Base-by-base conservation (phyloP, 495 filamentous ascomycete species). In the Filosporella fistucella region DNA sequence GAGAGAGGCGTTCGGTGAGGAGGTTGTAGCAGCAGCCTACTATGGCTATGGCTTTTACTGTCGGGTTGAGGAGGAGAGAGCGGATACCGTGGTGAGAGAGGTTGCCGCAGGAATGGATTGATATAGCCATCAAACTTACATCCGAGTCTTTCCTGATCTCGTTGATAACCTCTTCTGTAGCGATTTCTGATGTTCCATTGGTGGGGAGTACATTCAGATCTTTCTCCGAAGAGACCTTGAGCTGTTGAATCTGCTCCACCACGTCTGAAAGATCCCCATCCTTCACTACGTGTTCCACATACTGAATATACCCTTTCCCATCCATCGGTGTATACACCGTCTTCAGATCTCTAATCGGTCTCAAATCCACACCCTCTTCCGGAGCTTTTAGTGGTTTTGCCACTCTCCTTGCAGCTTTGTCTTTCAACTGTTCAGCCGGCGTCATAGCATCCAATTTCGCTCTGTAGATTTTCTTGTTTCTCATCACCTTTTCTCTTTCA, bases 1-100 rank as follows among this genome's bases (percentile, higher is more conserved):
- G 88, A 2, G 88, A 86, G 17, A 95, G 76, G 42, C 89, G 81
- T 60, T 96, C 93, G 2, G 91, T 96, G 45, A 96, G 64, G 16
- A 96, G 82, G 50, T 98, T 98, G 72, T 98, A 96, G 70, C 93
- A 98, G 69, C 93, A 98, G 28, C 93, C 93, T 33, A 98, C 87
- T 61, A 98, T 86, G 28, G 93, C 93, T 36, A 97, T 84, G 12
- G 88, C 89, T 14, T 83, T 77, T 42, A 97, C 88, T 22, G 79
- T 74, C 1, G 89, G 86, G 57, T 95, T 96, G 28, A 89, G 59
- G 12, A 87, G 64, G 34, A 98, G 73, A 3, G 93, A 93, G 5
- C 87, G 84, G 33, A 98, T 81, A 2, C 87, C 93, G 59, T 95
- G 90, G 58, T 98, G 93, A n/a, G 91, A 79, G 12, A 98, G 81